A percentile compares a stretch with the other conserved stretches of the same genome.
phyloP scores from a whole-genome alignment of 1,284 basidiomycete genomes.

The Athelia psychrophila region DNA sequence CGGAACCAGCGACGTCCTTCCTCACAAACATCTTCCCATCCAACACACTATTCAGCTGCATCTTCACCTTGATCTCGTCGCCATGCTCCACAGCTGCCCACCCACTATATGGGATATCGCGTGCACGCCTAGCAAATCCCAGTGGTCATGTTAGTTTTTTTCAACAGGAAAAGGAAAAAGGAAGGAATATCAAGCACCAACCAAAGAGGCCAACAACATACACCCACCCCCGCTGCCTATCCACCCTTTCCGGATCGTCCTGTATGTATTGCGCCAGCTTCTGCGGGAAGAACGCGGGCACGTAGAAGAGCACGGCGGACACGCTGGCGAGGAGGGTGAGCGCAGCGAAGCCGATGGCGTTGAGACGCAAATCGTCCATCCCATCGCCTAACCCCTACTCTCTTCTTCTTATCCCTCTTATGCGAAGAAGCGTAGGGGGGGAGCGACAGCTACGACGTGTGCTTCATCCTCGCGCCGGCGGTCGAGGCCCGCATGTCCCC shows the following conservation, averaged over 20 bases:
- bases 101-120: constrained; percentile 26
- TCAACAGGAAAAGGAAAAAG: constrained; percentile 13
- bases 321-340: constrained; percentile 58
- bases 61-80: constrained; percentile 71
- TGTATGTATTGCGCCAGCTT: constrained; percentile 76
- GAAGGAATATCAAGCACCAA: constrained; percentile 53
- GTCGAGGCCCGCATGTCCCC: constrained; percentile 65
- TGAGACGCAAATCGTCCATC: constrained; percentile 58
- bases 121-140: no score
- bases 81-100: constrained; percentile 67
- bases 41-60: constrained; percentile 84
- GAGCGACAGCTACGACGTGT: no score
- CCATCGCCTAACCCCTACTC: constrained; percentile 54
- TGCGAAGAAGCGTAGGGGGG: neutral
- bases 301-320: constrained; percentile 72
- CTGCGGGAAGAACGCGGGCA: constrained; percentile 75
- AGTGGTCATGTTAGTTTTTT: constrained; percentile 10
- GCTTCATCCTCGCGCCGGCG: constrained; percentile 50
- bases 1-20: constrained; percentile 78
- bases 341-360: constrained; percentile 35
- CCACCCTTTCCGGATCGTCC: constrained; percentile 46
- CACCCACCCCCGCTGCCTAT: constrained; percentile 71
- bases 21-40: constrained; percentile 89
- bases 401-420: no score
- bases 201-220: constrained; percentile 68